Evolutionary conservation across 371 early-diverging fungal genomes (phyloP).

Genomic region (Haplosporangium sp.): DNA sequence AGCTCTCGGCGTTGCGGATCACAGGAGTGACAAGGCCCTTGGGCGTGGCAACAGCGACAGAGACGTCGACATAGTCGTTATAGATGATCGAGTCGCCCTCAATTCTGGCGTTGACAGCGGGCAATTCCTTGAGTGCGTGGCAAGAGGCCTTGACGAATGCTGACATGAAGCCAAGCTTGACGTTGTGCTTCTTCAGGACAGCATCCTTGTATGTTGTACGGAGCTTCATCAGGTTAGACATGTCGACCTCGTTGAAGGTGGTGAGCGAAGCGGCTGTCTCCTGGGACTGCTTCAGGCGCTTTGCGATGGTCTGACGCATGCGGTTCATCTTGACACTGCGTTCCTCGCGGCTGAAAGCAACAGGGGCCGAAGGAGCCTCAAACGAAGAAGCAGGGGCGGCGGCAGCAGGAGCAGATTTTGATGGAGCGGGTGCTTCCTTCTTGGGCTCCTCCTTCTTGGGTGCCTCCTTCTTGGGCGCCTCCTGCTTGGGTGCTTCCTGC

Average conservation of each 20-base stretch:
- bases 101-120: slow-evolving; percentile 94
- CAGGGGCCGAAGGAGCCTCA: slow-evolving; percentile 40
- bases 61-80: slow-evolving; percentile 94
- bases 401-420: slow-evolving; percentile 53
- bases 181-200: slow-evolving; percentile 92
- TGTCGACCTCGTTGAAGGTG: slow-evolving; percentile 98
- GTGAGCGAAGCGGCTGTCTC: slow-evolving; percentile 96
- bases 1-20: slow-evolving; percentile 88
- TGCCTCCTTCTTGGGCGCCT: slow-evolving; percentile 53
- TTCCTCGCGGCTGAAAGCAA: slow-evolving; percentile 64
- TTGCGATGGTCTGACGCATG: slow-evolving; percentile 95
- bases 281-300: slow-evolving; percentile 96
- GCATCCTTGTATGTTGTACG: slow-evolving; percentile 94
- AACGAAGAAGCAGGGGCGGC: slow-evolving; percentile 43
- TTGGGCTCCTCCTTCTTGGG: slow-evolving; percentile 58
- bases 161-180: slow-evolving; percentile 98
- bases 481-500: slow-evolving; percentile 49
- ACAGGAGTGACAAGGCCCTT: slow-evolving; percentile 98
- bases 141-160: slow-evolving; percentile 94
- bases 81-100: slow-evolving; percentile 89
- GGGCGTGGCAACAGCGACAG: slow-evolving; percentile 97
- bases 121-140: slow-evolving; percentile 86
- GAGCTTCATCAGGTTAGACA: slow-evolving; percentile 91
- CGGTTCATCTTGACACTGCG: slow-evolving; percentile 95
- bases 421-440: slow-evolving; percentile 59